Conservation (phyloP, 1,139 yeast species). For the Wickerhamiella infanticola region DNA sequence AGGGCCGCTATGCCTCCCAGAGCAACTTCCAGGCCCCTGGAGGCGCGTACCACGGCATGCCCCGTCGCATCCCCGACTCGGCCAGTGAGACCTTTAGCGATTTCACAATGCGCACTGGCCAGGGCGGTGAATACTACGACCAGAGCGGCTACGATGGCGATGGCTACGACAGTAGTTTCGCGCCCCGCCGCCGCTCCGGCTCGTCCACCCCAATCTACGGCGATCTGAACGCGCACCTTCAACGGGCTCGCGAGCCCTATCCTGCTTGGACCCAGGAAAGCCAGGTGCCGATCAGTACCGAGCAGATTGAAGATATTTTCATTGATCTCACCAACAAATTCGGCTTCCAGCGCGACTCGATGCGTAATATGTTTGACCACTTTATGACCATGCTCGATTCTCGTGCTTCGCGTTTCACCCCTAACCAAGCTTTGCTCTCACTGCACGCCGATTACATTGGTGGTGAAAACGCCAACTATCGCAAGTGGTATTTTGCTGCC, state of each 20-base stretch:
- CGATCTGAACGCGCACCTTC: slow-evolving; percentile 29
- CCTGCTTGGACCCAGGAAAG: slow-evolving; percentile 95
- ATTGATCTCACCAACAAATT: slow-evolving; percentile 79
- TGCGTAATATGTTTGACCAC: slow-evolving; percentile 94
- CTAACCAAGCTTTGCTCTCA: slow-evolving; percentile 81
- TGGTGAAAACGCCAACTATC: slow-evolving; percentile 79
- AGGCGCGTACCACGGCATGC: slow-evolving; percentile 16
- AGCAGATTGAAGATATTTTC: slow-evolving; percentile 84
- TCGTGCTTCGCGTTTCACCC: slow-evolving; percentile 92
- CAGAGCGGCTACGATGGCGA: slow-evolving; percentile 24
- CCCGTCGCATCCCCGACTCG: slow-evolving; percentile 19
- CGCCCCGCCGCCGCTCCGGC: slow-evolving; percentile 61
- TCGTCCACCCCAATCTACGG: slow-evolving; percentile 95
- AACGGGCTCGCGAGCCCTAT: slow-evolving; percentile 53
- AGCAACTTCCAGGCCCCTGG: slow-evolving; percentile 18
- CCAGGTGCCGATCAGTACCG: slow-evolving; percentile 68
- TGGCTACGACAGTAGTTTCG: slow-evolving; percentile 17
- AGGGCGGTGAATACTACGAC: slow-evolving; percentile 24
- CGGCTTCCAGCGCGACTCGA: slow-evolving; percentile 95
- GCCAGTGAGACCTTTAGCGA: slow-evolving; percentile 30
- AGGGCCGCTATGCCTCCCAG: slow-evolving; percentile 2
- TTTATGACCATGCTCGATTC: slow-evolving; percentile 90
- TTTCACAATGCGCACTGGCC: slow-evolving; percentile 30
- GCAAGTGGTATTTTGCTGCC: slow-evolving; percentile 94
- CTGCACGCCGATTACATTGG: slow-evolving; percentile 97